These are phyloP conservation scores for Acorus calamus DNA, from an alignment of 106 monocot genomes.

Conservation along the genomic window DNA sequence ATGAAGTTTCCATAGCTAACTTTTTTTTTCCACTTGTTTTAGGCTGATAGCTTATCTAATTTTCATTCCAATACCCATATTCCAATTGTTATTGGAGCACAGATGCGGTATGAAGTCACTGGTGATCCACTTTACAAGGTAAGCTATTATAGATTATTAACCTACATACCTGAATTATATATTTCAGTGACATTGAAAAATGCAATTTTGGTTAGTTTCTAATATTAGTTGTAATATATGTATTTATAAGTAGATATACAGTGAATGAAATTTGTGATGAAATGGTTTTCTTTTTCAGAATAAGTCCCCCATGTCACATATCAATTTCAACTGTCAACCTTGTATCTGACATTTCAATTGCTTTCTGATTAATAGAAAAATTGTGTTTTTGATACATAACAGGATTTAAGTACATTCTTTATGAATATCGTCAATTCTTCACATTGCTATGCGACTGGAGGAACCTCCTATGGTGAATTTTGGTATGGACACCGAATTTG, in stretches of 20 bases:
- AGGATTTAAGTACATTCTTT: conserved; percentile 76
- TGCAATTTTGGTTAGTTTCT: too few species aligned
- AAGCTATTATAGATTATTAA: not conserved
- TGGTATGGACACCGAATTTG: conserved; percentile 38
- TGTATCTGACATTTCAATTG: too few species aligned
- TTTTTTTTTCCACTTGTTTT: conserved; percentile 14
- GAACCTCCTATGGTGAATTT: conserved; percentile 83
- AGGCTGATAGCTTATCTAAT: conserved; percentile 79
- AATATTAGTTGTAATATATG: too few species aligned
- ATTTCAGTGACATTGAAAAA: too few species aligned
- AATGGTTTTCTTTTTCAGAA: too few species aligned
- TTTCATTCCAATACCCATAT: conserved; percentile 98
- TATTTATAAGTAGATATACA: too few species aligned
- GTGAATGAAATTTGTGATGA: too few species aligned
- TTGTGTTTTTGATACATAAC: conserved; percentile 3
- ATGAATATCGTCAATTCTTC: conserved; percentile 95
- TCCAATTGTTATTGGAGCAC: conserved; percentile 80
- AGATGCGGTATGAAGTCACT: conserved; percentile 79
- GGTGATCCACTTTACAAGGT: conserved; percentile 95
- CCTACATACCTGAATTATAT: not conserved
- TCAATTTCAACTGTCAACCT: too few species aligned
- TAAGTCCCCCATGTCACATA: too few species aligned
- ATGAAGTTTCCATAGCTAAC: not conserved
- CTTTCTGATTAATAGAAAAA: not conserved
- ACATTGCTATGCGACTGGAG: conserved; percentile 88